A percentile compares a stretch with the other conserved stretches of the same genome.
These are phyloP conservation scores for Cyberlindnera lachancei DNA, from an alignment of 805 yeast genomes.

Conservation along the genomic window DNA sequence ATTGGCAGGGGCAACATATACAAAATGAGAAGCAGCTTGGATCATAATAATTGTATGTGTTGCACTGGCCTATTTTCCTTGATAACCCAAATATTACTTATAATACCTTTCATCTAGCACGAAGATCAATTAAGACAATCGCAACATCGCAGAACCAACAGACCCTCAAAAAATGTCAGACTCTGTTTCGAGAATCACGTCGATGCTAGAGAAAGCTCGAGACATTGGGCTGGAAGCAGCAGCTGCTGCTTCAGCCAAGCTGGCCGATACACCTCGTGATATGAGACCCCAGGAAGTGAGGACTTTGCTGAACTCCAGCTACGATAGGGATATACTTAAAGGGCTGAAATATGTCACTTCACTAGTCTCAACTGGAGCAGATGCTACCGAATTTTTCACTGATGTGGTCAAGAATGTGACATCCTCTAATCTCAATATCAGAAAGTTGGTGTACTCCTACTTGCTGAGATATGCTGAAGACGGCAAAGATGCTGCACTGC, in stretches of 20 bases:
- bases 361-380: conserved; percentile 33
- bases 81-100: neutral
- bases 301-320: conserved; percentile 57
- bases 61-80: too few species aligned
- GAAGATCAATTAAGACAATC: neutral
- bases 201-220: conserved; percentile 72
- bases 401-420: conserved; percentile 86
- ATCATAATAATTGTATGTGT: too few species aligned
- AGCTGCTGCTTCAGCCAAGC: conserved; percentile 60
- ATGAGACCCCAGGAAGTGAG: conserved; percentile 60
- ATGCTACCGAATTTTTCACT: conserved; percentile 50
- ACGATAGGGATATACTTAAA: conserved; percentile 52
- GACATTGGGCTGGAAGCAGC: conserved; percentile 80
- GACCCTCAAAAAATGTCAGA: conserved; percentile 41
- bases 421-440: conserved; percentile 53
- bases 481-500: conserved; percentile 83
- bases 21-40: too few species aligned
- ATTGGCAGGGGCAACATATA: too few species aligned
- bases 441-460: conserved; percentile 71
- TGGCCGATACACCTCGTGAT: conserved; percentile 53
- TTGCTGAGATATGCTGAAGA: conserved; percentile 68
- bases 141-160: neutral
- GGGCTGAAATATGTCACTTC: conserved; percentile 53
- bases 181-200: conserved; percentile 54
- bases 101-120: neutral